Conservation (phyloP, 148 eudicot genomes). For the Fagopyrum tataricum region DNA sequence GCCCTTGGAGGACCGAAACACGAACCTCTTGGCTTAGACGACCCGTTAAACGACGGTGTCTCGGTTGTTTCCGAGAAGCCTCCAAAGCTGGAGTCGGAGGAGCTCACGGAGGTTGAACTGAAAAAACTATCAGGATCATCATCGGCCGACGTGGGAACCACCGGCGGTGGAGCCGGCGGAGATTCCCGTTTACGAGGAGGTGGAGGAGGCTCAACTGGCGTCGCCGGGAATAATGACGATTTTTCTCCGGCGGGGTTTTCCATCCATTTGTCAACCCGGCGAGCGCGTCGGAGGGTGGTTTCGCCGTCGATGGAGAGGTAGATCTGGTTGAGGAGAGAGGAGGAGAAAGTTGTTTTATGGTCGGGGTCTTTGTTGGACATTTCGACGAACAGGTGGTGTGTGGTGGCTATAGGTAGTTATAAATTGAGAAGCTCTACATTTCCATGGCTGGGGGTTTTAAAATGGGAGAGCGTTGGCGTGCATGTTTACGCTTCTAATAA, state of each 20-base stretch:
- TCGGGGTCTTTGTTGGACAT: too few relatives aligned
- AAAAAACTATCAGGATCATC: constrained; percentile 42
- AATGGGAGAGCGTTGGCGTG: too few relatives aligned
- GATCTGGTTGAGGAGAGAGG: constrained; percentile 61
- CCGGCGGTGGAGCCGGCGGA: constrained; percentile 1
- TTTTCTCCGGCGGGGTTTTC: constrained; percentile 32
- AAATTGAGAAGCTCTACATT: too few relatives aligned
- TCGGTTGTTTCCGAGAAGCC: constrained; percentile 50
- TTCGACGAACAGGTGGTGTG: too few relatives aligned
- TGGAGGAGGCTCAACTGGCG: background rate
- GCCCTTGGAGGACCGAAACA: constrained; percentile 21
- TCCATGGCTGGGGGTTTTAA: too few relatives aligned
- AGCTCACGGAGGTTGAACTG: constrained; percentile 34
- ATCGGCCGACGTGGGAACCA: constrained; percentile 21
- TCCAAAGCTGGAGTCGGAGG: constrained; percentile 39
- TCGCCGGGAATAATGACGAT: background rate
- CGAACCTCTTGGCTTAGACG: constrained; percentile 18
- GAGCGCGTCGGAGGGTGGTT: constrained; percentile 32
- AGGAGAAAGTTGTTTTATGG: constrained; percentile 52
- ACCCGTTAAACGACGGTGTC: constrained; percentile 18
- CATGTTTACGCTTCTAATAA: too few relatives aligned
- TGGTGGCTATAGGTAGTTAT: too few relatives aligned
- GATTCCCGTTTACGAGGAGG: background rate
- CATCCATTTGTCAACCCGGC: constrained; percentile 60
- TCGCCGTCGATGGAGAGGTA: constrained; percentile 47